These are phyloP conservation scores for Apiospora hydei DNA, from an alignment of 2,329 filamentous ascomycete species.

Conservation along the genomic window DNA sequence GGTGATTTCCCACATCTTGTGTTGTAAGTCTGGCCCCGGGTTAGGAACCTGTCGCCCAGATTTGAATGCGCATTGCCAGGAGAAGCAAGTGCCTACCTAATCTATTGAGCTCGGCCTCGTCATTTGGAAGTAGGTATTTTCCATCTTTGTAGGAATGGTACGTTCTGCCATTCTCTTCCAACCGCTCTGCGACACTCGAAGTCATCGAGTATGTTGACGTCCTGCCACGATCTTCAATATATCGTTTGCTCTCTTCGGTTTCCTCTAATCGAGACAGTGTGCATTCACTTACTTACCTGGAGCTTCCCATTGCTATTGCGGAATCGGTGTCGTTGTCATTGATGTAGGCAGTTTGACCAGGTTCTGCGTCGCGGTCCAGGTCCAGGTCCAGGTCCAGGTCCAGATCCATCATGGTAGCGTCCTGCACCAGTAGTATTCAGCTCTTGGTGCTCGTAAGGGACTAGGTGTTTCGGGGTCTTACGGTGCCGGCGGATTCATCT, in stretches of 20 bases:
- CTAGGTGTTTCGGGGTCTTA: conserved; percentile 4
- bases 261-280: not conserved
- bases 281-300: not conserved
- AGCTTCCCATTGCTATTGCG: conserved; percentile 13
- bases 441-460: not conserved
- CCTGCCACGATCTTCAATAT: not conserved
- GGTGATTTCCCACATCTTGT: conserved; percentile 34
- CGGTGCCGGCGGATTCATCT: not conserved
- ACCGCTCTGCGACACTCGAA: conserved; percentile 15
- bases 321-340: not conserved
- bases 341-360: not conserved
- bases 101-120: conserved; percentile 30
- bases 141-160: conserved; percentile 39
- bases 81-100: not conserved
- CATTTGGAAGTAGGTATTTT: conserved; percentile 39
- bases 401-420: conserved; percentile 6
- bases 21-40: conserved; percentile 35
- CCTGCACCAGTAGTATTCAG: conserved; percentile 1
- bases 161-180: conserved; percentile 36
- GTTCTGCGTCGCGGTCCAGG: not conserved
- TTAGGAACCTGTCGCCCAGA: not conserved
- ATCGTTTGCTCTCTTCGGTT: not conserved
- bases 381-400: not conserved
- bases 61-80: too few relatives aligned
- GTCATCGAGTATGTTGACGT: conserved; percentile 22